A percentile compares a stretch with the other conserved stretches of the same genome.
Evolutionary conservation across 2,329 filamentous ascomycete genomes (phyloP).

Genomic region (Penicillium sp.): DNA sequence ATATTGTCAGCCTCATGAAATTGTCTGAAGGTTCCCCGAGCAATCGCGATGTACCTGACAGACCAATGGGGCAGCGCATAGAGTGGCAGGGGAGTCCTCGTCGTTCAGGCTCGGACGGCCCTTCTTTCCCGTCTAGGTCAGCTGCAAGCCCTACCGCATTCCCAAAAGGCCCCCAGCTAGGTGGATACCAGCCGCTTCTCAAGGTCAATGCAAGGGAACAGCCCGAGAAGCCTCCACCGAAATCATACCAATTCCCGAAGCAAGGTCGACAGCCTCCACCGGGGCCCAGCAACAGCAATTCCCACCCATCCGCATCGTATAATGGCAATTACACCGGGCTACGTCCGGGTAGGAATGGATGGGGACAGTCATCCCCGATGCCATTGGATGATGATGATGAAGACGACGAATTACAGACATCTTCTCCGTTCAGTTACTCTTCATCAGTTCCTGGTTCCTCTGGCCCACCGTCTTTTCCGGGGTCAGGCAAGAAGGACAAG

Average conservation of each 20-base stretch:
- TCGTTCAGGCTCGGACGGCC: background rate
- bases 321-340: background rate
- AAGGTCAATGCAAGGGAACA: background rate
- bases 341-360: background rate
- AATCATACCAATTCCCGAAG: background rate
- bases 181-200: background rate
- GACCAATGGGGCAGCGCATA: background rate
- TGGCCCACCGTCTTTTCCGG: background rate
- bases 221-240: background rate
- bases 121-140: background rate
- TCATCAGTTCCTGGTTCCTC: background rate
- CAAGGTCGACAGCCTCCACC: background rate
- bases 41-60: background rate
- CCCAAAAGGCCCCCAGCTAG: background rate
- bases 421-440: background rate
- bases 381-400: background rate
- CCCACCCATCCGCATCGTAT: background rate
- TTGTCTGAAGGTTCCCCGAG: background rate
- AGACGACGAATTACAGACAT: background rate
- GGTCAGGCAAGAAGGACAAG: conserved; percentile 13
- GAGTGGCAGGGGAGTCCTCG: background rate
- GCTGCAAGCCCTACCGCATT: background rate
- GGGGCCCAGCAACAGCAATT: background rate
- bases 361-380: background rate
- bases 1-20: background rate